Conservation (phyloP, 306 rosid species). For the Delonix regia region DNA sequence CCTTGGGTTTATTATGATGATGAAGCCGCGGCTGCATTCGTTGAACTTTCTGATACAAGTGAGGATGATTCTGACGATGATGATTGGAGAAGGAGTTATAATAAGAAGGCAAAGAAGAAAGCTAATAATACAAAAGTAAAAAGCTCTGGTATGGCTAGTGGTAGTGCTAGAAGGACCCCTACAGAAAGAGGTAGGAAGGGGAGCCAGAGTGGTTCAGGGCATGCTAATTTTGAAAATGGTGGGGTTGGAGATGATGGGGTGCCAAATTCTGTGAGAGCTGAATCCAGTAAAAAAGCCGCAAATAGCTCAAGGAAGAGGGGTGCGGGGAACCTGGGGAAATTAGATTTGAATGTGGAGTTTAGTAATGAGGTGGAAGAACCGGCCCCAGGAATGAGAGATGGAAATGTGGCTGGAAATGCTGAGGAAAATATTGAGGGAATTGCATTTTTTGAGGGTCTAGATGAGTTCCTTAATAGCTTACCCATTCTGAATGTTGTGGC, state of each 20-base stretch:
- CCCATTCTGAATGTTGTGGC: constrained; percentile 88
- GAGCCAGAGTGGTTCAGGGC: constrained; percentile 36
- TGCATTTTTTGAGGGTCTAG: constrained; percentile 94
- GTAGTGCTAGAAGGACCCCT: constrained; percentile 34
- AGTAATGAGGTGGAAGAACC: constrained; percentile 92
- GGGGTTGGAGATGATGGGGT: constrained; percentile 29
- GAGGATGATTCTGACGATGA: constrained; percentile 73
- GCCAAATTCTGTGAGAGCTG: constrained; percentile 40
- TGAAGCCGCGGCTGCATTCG: constrained; percentile 51
- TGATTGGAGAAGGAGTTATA: constrained; percentile 35
- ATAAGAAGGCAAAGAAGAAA: constrained; percentile 38
- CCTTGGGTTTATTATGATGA: constrained; percentile 53
- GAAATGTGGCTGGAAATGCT: constrained; percentile 54
- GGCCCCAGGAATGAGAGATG: constrained; percentile 45
- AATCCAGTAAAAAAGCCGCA: constrained; percentile 54
- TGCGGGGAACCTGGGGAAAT: constrained; percentile 68
- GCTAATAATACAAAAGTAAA: constrained; percentile 23
- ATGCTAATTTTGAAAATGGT: constrained; percentile 44
- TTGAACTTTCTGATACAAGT: constrained; percentile 55
- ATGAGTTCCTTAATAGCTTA: constrained; percentile 87
- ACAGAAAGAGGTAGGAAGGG: constrained; percentile 52
- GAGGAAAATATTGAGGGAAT: constrained; percentile 90
- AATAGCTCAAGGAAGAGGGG: constrained; percentile 61
- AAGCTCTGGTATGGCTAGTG: constrained; percentile 18
- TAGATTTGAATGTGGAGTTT: constrained; percentile 97